Evolutionary conservation across 2,329 filamentous ascomycete species (phyloP).

Genomic region (Phialocephala subalpina): DNA sequence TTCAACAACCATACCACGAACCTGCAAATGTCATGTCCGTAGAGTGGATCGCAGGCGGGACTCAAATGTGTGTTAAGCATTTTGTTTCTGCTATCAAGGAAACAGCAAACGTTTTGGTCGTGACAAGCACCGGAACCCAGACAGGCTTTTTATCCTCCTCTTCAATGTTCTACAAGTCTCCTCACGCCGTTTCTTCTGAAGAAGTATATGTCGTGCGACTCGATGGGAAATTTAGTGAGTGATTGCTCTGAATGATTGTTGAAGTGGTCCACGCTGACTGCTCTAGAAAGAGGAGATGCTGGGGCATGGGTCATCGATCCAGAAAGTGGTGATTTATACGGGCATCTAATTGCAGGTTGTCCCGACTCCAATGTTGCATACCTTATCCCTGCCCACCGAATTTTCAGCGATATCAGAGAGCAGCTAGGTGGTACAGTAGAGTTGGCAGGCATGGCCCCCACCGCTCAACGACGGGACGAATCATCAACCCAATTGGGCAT

Average conservation of each 20-base stretch:
- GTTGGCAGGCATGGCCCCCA: neutral
- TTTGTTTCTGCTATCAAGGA: neutral
- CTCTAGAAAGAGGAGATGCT: neutral
- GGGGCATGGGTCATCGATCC: conserved; percentile 4
- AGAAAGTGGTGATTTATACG: neutral
- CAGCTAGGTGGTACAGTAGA: conserved; percentile 2
- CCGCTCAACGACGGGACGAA: neutral
- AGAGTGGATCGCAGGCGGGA: neutral
- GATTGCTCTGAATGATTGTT: too few species aligned
- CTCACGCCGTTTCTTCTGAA: neutral
- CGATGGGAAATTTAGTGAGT: neutral
- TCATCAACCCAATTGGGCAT: neutral
- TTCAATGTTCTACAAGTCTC: neutral
- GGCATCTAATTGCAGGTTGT: neutral
- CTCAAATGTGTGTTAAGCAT: neutral
- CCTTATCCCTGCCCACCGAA: neutral
- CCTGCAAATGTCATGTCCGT: neutral
- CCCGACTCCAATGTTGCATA: neutral
- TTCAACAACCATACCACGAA: conserved; percentile 1
- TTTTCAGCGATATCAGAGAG: conserved; percentile 4
- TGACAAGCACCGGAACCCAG: neutral
- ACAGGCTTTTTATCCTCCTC: neutral
- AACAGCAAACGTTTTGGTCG: neutral
- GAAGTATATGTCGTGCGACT: neutral
- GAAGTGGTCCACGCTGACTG: neutral